phyloP scores from a whole-genome alignment of 2,329 filamentous ascomycete species.

The Xylariaceae sp. region DNA sequence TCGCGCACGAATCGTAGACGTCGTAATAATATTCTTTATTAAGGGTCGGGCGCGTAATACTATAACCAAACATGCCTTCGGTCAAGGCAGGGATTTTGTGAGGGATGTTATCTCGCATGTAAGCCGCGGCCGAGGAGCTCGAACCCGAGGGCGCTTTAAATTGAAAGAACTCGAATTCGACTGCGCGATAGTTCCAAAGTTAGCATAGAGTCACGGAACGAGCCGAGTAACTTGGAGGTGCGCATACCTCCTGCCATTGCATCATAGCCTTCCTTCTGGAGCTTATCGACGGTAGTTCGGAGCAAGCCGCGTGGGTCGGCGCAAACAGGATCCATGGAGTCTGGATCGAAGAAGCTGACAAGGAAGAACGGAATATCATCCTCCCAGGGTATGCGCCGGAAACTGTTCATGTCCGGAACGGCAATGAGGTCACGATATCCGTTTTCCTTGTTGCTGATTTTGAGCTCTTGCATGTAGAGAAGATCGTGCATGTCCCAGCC shows the following conservation, averaged over 20 bases:
- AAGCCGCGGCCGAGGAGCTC: conserved; percentile 65
- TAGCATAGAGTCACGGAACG: not conserved
- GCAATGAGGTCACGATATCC: conserved; percentile 79
- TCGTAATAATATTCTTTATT: conserved; percentile 85
- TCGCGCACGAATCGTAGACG: conserved; percentile 73
- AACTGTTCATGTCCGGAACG: conserved; percentile 71
- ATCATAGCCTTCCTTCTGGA: conserved; percentile 66
- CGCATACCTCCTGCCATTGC: conserved; percentile 79
- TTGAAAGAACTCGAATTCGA: conserved; percentile 75
- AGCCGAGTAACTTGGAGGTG: not conserved
- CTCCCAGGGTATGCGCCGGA: conserved; percentile 80
- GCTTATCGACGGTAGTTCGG: conserved; percentile 63
- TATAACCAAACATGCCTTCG: conserved; percentile 85
- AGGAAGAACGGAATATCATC: conserved; percentile 77
- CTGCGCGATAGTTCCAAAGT: conserved; percentile 48
- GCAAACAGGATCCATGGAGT: conserved; percentile 66
- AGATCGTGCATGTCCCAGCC: conserved; percentile 89
- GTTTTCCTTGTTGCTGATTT: conserved; percentile 79
- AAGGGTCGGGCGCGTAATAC: conserved; percentile 74
- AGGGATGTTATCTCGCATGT: conserved; percentile 69
- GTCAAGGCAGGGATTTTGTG: conserved; percentile 70
- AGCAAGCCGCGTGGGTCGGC: conserved; percentile 75
- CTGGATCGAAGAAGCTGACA: conserved; percentile 74
- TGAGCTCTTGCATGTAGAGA: conserved; percentile 77
- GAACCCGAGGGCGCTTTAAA: conserved; percentile 44